phyloP scores from a whole-genome alignment of 2,329 filamentous ascomycete species.

The Emmonsia crescens region DNA sequence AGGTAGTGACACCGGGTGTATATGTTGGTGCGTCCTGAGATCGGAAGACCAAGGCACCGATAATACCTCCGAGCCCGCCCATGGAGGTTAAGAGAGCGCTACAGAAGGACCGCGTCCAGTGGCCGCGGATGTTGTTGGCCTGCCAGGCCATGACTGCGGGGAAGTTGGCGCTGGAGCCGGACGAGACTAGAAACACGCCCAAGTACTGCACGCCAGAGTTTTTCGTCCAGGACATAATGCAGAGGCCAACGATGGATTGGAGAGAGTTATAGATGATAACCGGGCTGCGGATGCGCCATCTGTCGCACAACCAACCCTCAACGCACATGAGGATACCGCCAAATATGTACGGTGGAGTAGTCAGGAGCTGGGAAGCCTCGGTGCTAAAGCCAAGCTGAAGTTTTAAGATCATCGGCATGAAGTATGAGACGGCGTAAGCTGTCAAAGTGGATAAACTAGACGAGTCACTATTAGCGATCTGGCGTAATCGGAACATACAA shows the following conservation, averaged over 20 bases:
- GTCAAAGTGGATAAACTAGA: background rate
- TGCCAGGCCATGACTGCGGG: slow-evolving; percentile 21
- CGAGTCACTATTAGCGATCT: too few relatives aligned
- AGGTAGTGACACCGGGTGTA: background rate
- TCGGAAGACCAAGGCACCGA: slow-evolving; percentile 15
- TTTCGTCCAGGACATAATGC: slow-evolving; percentile 11
- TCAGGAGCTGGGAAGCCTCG: slow-evolving; percentile 22
- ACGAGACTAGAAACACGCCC: slow-evolving; percentile 18
- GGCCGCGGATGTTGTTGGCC: slow-evolving; percentile 23
- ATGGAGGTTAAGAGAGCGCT: slow-evolving; percentile 21
- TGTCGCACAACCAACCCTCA: slow-evolving; percentile 16
- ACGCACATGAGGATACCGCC: slow-evolving; percentile 26
- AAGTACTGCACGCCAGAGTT: slow-evolving; percentile 10
- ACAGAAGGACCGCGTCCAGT: slow-evolving; percentile 21
- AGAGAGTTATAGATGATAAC: slow-evolving; percentile 12
- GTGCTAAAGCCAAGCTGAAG: slow-evolving; percentile 27
- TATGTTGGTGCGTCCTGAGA: slow-evolving; percentile 15
- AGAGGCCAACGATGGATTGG: slow-evolving; percentile 12
- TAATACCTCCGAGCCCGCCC: slow-evolving; percentile 19
- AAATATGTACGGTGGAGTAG: slow-evolving; percentile 25
- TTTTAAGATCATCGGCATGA: slow-evolving; percentile 29
- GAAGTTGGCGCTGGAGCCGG: slow-evolving; percentile 20
- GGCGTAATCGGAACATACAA: too few relatives aligned
- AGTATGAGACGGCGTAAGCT: slow-evolving; percentile 27
- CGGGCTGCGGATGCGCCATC: slow-evolving; percentile 11